Percentiles rank a stretch among this genome's conserved stretches.
These are phyloP conservation scores for Schoenoplectus tabernaemontani DNA, from an alignment of 202 grass and related monocot species.

Conservation along the genomic window DNA sequence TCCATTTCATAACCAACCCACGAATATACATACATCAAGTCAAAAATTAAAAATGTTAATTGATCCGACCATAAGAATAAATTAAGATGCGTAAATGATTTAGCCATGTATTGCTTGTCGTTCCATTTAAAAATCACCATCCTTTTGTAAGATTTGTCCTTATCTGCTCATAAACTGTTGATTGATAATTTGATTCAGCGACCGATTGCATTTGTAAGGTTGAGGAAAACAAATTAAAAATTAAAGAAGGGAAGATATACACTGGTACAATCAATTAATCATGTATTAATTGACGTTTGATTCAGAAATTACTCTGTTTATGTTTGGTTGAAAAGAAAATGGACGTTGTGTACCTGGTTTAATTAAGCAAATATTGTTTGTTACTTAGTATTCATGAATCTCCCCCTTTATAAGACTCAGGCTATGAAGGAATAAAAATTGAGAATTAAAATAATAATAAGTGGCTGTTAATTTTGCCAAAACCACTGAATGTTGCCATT, in stretches of 20 bases:
- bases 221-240: not conserved
- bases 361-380: not conserved
- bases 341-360: not conserved
- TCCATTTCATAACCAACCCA: not conserved
- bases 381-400: not conserved
- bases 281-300: not conserved
- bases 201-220: not conserved
- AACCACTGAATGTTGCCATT: not conserved
- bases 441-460: not conserved
- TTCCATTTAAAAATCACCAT: not conserved
- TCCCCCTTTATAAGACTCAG: too few relatives aligned
- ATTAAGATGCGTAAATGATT: not conserved
- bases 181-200: not conserved
- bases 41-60: not conserved
- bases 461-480: not conserved
- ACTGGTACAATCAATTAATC: not conserved
- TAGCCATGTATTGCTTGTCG: not conserved
- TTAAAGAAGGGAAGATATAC: not conserved
- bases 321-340: not conserved
- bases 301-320: not conserved
- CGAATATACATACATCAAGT: not conserved
- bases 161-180: not conserved
- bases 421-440: not conserved
- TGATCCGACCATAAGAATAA: not conserved
- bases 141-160: not conserved